Percentiles rank a stretch among this genome's conserved stretches.
Evolutionary conservation across 495 filamentous ascomycete species (phyloP).

Genomic region (Aspergillus avenaceus): DNA sequence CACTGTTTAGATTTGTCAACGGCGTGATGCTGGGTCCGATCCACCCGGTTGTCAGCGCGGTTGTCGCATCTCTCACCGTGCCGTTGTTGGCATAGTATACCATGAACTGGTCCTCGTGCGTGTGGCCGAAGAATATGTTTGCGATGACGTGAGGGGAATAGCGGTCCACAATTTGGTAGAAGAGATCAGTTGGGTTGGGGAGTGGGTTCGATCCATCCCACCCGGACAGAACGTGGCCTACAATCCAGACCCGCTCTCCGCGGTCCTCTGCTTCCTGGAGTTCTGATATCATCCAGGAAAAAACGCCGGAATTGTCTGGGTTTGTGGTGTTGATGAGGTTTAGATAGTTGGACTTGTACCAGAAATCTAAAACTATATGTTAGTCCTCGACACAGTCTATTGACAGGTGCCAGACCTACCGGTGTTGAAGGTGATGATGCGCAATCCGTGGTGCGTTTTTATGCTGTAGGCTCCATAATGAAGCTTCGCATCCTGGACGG

Average conservation of each 20-base stretch:
- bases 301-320: conserved; percentile 48
- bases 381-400: too few species aligned
- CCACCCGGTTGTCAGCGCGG: conserved; percentile 43
- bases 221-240: conserved; percentile 48
- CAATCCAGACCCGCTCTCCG: conserved; percentile 52
- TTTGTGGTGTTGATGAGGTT: conserved; percentile 45
- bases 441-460: conserved; percentile 43
- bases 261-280: conserved; percentile 49
- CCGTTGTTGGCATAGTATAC: conserved; percentile 52
- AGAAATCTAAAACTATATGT: conserved; percentile 38
- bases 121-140: conserved; percentile 54
- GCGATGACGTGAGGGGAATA: conserved; percentile 54
- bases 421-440: conserved; percentile 51
- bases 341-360: conserved; percentile 45
- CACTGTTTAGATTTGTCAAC: conserved; percentile 51
- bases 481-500: conserved; percentile 36
- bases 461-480: conserved; percentile 52
- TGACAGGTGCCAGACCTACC: too few species aligned
- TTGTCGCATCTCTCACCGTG: conserved; percentile 31
- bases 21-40: conserved; percentile 52
- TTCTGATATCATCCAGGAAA: conserved; percentile 47
- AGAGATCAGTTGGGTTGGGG: conserved; percentile 47
- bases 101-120: conserved; percentile 51
- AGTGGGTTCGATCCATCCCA: conserved; percentile 50
- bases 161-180: conserved; percentile 54